Percentiles rank a stretch among this genome's conserved stretches.
These are phyloP conservation scores for Phytophthora melonis DNA, from an alignment of 352 stramenopile genomes.

Conservation along the genomic window DNA sequence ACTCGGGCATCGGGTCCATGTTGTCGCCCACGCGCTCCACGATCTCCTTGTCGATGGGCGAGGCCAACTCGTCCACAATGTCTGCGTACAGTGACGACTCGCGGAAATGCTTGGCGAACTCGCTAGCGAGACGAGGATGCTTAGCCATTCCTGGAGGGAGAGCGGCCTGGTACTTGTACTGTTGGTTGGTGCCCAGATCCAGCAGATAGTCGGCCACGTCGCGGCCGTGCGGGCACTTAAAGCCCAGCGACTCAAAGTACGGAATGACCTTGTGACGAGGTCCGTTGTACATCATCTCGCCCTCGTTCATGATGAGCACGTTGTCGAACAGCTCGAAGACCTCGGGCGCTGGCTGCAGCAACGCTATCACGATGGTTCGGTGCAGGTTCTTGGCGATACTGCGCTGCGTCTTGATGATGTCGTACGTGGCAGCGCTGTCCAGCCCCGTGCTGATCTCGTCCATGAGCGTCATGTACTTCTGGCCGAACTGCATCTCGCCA, in stretches of 20 bases:
- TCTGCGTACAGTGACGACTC: slow-evolving; percentile 27
- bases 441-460: slow-evolving; percentile 94
- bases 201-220: slow-evolving; percentile 52
- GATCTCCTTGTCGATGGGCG: slow-evolving; percentile 22
- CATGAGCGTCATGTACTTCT: slow-evolving; percentile 73
- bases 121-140: slow-evolving; percentile 30
- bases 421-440: slow-evolving; percentile 88
- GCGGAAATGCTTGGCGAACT: slow-evolving; percentile 35
- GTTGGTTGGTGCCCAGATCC: slow-evolving; percentile 45
- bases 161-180: slow-evolving; percentile 43
- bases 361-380: slow-evolving; percentile 55
- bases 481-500: slow-evolving; percentile 83
- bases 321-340: slow-evolving; percentile 61
- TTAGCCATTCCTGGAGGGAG: slow-evolving; percentile 18
- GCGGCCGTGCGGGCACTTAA: slow-evolving; percentile 46
- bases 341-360: slow-evolving; percentile 81
- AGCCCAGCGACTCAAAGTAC: slow-evolving; percentile 67
- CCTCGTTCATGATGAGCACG: slow-evolving; percentile 70
- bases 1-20: slow-evolving; percentile 44
- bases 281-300: slow-evolving; percentile 88
- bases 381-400: slow-evolving; percentile 44
- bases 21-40: slow-evolving; percentile 19
- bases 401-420: slow-evolving; percentile 44
- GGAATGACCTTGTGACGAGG: slow-evolving; percentile 58
- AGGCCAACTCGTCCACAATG: slow-evolving; percentile 28